phyloP scores from a whole-genome alignment of 768 basidiomycete genomes.

The Auriscalpium orientale region DNA sequence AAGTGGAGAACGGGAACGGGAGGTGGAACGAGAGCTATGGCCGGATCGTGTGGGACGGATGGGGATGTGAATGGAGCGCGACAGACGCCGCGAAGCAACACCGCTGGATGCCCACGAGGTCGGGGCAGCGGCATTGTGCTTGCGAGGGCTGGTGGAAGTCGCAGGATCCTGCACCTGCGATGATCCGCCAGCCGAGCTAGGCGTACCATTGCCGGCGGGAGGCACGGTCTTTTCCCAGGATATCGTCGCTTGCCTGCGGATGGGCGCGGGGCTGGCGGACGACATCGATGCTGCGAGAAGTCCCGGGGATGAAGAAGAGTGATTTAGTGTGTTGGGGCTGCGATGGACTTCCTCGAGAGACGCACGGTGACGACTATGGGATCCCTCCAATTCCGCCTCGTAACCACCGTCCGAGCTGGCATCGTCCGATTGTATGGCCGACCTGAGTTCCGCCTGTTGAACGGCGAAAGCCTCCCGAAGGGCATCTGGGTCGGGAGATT shows the following conservation, averaged over 20 bases:
- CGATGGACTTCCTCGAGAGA: constrained; percentile 39
- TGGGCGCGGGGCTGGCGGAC: constrained; percentile 59
- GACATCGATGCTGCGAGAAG: constrained; percentile 60
- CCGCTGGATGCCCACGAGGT: constrained; percentile 18
- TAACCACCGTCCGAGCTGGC: constrained; percentile 78
- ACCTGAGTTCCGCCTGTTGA: constrained; percentile 49
- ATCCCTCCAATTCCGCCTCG: constrained; percentile 65
- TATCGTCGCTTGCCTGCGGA: constrained; percentile 56
- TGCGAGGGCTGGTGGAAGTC: constrained; percentile 53
- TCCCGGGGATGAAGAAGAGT: constrained; percentile 47
- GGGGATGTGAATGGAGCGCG: constrained; percentile 76
- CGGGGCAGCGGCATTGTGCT: constrained; percentile 34
- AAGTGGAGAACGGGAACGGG: constrained; percentile 89
- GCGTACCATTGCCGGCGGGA: constrained; percentile 24
- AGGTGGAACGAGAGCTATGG: constrained; percentile 88
- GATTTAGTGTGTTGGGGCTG: constrained; percentile 38
- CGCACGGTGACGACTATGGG: constrained; percentile 68
- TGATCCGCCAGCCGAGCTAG: constrained; percentile 41
- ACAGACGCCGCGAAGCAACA: constrained; percentile 69
- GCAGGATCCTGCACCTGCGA: constrained; percentile 34
- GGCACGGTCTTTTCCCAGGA: constrained; percentile 58
- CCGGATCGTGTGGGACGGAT: constrained; percentile 59
- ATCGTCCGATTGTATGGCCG: constrained; percentile 57
- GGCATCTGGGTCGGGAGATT: constrained; percentile 24
- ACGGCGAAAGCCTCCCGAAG: constrained; percentile 57